These are phyloP conservation scores for Epichloe coenophiala DNA, from an alignment of 2,329 filamentous ascomycete genomes.

Conservation along the genomic window DNA sequence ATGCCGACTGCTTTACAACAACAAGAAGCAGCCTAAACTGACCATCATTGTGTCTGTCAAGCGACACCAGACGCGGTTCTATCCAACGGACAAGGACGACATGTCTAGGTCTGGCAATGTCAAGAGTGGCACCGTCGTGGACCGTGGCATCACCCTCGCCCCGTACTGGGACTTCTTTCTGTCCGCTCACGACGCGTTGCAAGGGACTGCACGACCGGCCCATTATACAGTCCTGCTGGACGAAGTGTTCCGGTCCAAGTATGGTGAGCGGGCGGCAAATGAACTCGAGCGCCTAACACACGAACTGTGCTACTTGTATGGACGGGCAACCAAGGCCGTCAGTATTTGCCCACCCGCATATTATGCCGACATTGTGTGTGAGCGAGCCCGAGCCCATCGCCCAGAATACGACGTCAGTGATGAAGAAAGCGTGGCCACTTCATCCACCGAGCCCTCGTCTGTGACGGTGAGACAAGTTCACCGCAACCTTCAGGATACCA, in stretches of 20 bases:
- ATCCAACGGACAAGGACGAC: slow-evolving; percentile 42
- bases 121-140: slow-evolving; percentile 66
- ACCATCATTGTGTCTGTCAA: slow-evolving; percentile 74
- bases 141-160: slow-evolving; percentile 66
- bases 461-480: slow-evolving; percentile 24
- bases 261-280: slow-evolving; percentile 40
- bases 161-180: slow-evolving; percentile 77
- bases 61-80: slow-evolving; percentile 80
- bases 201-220: slow-evolving; percentile 72
- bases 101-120: slow-evolving; percentile 49
- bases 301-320: slow-evolving; percentile 71
- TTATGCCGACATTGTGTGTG: slow-evolving; percentile 78
- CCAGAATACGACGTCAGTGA: slow-evolving; percentile 41
- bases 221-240: slow-evolving; percentile 71
- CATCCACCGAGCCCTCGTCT: slow-evolving; percentile 3
- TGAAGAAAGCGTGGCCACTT: slow-evolving; percentile 13
- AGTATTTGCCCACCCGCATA: slow-evolving; percentile 81
- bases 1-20: slow-evolving; percentile 45
- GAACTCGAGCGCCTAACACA: slow-evolving; percentile 61
- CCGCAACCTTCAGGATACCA: slow-evolving; percentile 27
- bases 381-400: slow-evolving; percentile 61
- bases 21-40: slow-evolving; percentile 35
- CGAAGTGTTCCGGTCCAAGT: slow-evolving; percentile 45
- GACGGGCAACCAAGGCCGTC: slow-evolving; percentile 77
- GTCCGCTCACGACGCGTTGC: slow-evolving; percentile 64